Evolutionary conservation across 2,329 filamentous ascomycete species (phyloP).

Genomic region (Arthrobotrys conoides): DNA sequence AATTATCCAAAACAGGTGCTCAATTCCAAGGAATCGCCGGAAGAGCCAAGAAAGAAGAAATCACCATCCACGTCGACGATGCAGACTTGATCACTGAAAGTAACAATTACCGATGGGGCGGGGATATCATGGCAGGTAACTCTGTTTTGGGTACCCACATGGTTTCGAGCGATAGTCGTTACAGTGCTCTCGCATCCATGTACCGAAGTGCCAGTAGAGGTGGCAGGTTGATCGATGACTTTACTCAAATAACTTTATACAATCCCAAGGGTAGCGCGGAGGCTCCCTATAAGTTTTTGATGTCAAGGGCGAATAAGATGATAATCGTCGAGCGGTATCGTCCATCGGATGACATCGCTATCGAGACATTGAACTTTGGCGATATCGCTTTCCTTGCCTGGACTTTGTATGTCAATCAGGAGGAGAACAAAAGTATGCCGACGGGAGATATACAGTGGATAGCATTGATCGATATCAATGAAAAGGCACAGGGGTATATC

Average conservation of each 20-base stretch:
- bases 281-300: background rate
- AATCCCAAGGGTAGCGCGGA: conserved; percentile 11
- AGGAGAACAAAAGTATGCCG: background rate
- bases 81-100: background rate
- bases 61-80: background rate
- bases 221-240: background rate
- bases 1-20: background rate
- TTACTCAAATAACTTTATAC: conserved; percentile 2
- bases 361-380: background rate
- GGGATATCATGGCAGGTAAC: background rate
- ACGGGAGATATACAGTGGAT: background rate
- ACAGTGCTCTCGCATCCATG: conserved; percentile 3
- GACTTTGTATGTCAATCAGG: background rate
- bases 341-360: background rate
- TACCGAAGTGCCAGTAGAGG: background rate
- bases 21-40: background rate
- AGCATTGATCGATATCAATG: background rate
- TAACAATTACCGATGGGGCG: conserved; percentile 1
- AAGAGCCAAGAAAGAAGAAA: background rate
- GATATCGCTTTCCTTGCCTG: conserved; percentile 1
- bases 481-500: background rate
- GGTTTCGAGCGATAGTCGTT: background rate
- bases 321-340: conserved; percentile 9
- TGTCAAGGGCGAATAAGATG: conserved; percentile 11
- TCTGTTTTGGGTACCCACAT: background rate